Percentiles rank a stretch among this genome's conserved stretches.
Conservation (phyloP, 169 alveolate genomes). For the Babesia bigemina region DNA sequence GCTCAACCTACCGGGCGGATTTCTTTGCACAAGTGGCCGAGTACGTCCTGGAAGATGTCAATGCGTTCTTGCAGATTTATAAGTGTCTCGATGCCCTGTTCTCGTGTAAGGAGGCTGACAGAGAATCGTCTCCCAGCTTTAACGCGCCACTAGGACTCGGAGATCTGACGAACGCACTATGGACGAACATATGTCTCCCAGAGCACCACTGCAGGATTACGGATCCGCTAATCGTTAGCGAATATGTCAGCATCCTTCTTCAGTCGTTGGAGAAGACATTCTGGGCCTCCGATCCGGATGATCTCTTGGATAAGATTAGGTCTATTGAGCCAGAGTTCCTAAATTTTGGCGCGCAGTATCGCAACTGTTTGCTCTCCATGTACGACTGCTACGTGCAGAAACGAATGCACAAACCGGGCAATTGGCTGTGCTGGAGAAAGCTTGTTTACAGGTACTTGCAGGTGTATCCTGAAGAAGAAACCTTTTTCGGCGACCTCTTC, state of each 20-base stretch:
- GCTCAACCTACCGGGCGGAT: conserved; percentile 8
- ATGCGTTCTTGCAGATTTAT: conserved; percentile 19
- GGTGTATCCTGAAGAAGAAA: conserved; percentile 47
- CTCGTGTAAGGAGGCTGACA: conserved; percentile 12
- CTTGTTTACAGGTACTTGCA: conserved; percentile 26
- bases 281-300: conserved; percentile 14
- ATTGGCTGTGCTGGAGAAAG: conserved; percentile 37
- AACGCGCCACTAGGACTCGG: neutral
- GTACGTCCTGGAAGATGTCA: conserved; percentile 15
- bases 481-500: conserved; percentile 28
- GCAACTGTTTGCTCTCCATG: conserved; percentile 21
- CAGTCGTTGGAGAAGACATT: conserved; percentile 21
- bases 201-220: neutral
- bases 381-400: neutral
- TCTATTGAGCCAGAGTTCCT: conserved; percentile 31
- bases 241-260: conserved; percentile 19
- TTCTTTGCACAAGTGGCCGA: conserved; percentile 13
- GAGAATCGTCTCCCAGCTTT: neutral
- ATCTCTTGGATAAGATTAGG: neutral
- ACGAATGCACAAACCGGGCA: conserved; percentile 22
- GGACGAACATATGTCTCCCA: conserved; percentile 4
- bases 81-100: conserved; percentile 32
- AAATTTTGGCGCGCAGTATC: conserved; percentile 12
- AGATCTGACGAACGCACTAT: neutral
- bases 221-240: conserved; percentile 24